These are phyloP conservation scores for Panaeolus papilionaceus DNA, from an alignment of 768 basidiomycete genomes.

Conservation along the genomic window DNA sequence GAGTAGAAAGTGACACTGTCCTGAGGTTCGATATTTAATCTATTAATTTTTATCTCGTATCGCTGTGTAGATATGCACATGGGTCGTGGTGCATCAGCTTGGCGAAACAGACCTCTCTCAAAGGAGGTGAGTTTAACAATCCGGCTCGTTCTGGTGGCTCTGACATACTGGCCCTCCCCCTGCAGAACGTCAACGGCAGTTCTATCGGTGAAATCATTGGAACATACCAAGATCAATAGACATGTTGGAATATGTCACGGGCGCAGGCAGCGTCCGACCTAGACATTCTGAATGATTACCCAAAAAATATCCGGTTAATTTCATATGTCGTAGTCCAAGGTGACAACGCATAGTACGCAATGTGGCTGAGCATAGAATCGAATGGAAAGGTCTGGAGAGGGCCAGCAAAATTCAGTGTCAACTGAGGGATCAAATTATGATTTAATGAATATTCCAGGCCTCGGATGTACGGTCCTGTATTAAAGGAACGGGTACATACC, in stretches of 20 bases:
- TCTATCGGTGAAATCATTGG: too few relatives aligned
- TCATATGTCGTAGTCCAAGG: too few relatives aligned
- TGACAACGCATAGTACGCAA: too few relatives aligned
- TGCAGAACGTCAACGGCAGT: too few relatives aligned
- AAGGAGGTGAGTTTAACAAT: not conserved
- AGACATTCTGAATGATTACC: not conserved
- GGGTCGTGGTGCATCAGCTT: not conserved
- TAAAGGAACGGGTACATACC: not conserved
- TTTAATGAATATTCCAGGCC: not conserved
- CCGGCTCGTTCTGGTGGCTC: too few relatives aligned
- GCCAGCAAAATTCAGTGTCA: not conserved
- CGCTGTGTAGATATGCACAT: not conserved
- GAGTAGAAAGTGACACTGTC: not conserved
- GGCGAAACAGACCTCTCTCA: not conserved
- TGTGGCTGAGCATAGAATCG: too few relatives aligned
- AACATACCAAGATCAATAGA: too few relatives aligned
- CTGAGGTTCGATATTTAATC: not conserved
- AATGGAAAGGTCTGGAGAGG: too few relatives aligned
- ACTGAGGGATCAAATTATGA: not conserved
- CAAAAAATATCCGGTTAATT: too few relatives aligned
- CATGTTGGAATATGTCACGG: not conserved
- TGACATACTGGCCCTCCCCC: too few relatives aligned
- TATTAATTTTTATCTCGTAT: not conserved
- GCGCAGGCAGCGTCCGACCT: not conserved
- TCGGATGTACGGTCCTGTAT: constrained; percentile 6